phyloP scores from a whole-genome alignment of 2,329 filamentous ascomycete genomes.

The Sporothrix sp. region DNA sequence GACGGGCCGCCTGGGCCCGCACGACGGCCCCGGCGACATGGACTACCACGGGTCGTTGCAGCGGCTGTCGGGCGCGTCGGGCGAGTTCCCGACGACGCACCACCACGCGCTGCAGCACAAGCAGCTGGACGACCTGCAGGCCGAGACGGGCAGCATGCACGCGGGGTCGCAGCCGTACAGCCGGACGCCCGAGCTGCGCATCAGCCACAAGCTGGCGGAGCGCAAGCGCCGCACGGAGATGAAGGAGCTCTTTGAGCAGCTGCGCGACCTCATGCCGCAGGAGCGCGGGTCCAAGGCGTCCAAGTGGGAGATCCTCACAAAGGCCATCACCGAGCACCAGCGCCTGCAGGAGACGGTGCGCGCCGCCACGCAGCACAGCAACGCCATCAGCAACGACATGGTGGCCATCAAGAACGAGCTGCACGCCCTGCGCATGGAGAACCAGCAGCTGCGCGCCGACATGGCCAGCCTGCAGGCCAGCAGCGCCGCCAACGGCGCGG shows the following conservation, averaged over 20 bases:
- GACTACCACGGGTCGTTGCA: conserved; percentile 31
- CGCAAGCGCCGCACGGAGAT: conserved; percentile 77
- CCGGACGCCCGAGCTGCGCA: conserved; percentile 67
- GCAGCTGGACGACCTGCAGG: conserved; percentile 56
- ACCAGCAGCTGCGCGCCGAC: conserved; percentile 35
- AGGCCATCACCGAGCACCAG: conserved; percentile 56
- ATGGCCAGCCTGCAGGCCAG: conserved; percentile 21
- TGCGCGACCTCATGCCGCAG: conserved; percentile 68
- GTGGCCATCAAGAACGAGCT: conserved; percentile 42
- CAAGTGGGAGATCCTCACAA: conserved; percentile 82
- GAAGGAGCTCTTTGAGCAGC: conserved; percentile 77
- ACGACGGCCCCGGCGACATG: conserved; percentile 40
- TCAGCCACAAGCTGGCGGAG: conserved; percentile 79
- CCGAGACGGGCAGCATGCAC: conserved; percentile 44
- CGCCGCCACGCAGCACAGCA: conserved; percentile 36
- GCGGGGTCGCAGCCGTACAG: conserved; percentile 65
- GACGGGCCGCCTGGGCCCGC: conserved; percentile 61
- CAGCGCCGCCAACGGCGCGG: conserved; percentile 15
- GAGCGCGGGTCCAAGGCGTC: conserved; percentile 76
- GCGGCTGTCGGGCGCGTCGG: conserved; percentile 39
- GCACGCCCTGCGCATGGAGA: conserved; percentile 37
- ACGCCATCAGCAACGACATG: conserved; percentile 33
- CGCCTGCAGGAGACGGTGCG: conserved; percentile 42
- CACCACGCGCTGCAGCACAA: conserved; percentile 71
- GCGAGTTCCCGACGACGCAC: conserved; percentile 52